A percentile compares a stretch with the other conserved stretches of the same genome.
Evolutionary conservation across 2,329 filamentous ascomycete genomes (phyloP).

Genomic region (Lojkania enalia): DNA sequence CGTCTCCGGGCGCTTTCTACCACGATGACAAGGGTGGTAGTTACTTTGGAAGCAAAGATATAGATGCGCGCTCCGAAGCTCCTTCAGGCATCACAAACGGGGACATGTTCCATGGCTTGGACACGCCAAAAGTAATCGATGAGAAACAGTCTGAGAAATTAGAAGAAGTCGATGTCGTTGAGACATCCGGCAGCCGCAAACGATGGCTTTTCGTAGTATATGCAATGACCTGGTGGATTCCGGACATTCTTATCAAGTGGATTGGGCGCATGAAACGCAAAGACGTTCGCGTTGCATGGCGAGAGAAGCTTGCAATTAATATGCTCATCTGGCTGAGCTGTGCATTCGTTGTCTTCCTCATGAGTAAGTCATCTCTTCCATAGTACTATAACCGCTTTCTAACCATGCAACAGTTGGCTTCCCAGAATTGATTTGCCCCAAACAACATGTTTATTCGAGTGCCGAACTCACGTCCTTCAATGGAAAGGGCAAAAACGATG

Average conservation of each 20-base stretch:
- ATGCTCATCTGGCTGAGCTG: conserved; percentile 93
- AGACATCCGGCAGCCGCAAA: conserved; percentile 77
- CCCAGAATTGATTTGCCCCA: conserved; percentile 89
- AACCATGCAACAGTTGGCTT: conserved; percentile 63
- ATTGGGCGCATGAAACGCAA: conserved; percentile 87
- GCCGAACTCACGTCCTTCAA: conserved; percentile 74
- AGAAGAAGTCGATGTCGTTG: conserved; percentile 84
- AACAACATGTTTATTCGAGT: conserved; percentile 81
- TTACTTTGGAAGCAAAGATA: conserved; percentile 79
- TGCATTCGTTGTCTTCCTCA: conserved; percentile 78
- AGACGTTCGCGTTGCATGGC: conserved; percentile 90
- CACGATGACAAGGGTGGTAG: conserved; percentile 75
- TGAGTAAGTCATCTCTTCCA: conserved; percentile 48
- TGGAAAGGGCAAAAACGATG: conserved; percentile 66
- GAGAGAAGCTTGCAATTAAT: conserved; percentile 98
- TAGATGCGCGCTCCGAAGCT: conserved; percentile 87
- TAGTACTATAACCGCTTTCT: conserved; percentile 12
- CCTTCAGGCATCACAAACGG: conserved; percentile 90
- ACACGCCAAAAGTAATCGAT: conserved; percentile 90
- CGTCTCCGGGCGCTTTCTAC: conserved; percentile 63
- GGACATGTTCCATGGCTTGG: conserved; percentile 97
- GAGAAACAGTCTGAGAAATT: conserved; percentile 92
- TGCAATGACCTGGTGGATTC: conserved; percentile 81
- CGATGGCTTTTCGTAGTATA: conserved; percentile 88
- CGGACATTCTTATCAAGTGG: conserved; percentile 77